These are phyloP conservation scores for Pyrus hybrid DNA, from an alignment of 331 rosid species.

Conservation along the genomic window DNA sequence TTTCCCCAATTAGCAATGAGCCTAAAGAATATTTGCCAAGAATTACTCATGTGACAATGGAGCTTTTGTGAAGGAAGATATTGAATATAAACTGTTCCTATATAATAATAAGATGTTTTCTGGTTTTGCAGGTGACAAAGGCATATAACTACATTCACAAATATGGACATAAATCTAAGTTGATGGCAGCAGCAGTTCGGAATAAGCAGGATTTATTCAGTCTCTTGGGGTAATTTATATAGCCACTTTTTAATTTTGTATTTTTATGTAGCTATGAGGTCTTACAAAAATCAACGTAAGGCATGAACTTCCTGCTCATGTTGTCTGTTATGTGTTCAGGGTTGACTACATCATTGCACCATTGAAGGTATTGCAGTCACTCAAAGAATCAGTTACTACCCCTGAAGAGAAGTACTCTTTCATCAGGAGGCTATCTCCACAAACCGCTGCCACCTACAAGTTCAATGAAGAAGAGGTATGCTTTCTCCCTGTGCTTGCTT, in stretches of 20 bases:
- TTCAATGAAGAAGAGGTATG: slow-evolving; percentile 79
- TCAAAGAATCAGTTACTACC: slow-evolving; percentile 64
- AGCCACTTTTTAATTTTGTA: background rate
- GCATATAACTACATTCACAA: slow-evolving; percentile 92
- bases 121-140: slow-evolving; percentile 60
- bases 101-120: background rate
- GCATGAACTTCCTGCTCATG: background rate
- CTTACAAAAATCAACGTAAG: slow-evolving; percentile 3
- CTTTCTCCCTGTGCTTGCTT: slow-evolving; percentile 15
- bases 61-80: background rate
- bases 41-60: background rate
- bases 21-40: too few species aligned
- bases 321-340: slow-evolving; percentile 31
- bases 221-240: slow-evolving; percentile 66
- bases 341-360: slow-evolving; percentile 96
- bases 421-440: slow-evolving; percentile 70
- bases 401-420: slow-evolving; percentile 84
- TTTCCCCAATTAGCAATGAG: too few species aligned
- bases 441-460: slow-evolving; percentile 57
- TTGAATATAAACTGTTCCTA: background rate
- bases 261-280: slow-evolving; percentile 12
- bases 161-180: slow-evolving; percentile 78
- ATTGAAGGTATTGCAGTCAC: slow-evolving; percentile 83
- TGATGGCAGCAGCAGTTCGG: slow-evolving; percentile 99
- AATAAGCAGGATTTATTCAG: slow-evolving; percentile 91